Evolutionary conservation across 306 rosid species (phyloP).

Genomic region (Dryas octopetala): DNA sequence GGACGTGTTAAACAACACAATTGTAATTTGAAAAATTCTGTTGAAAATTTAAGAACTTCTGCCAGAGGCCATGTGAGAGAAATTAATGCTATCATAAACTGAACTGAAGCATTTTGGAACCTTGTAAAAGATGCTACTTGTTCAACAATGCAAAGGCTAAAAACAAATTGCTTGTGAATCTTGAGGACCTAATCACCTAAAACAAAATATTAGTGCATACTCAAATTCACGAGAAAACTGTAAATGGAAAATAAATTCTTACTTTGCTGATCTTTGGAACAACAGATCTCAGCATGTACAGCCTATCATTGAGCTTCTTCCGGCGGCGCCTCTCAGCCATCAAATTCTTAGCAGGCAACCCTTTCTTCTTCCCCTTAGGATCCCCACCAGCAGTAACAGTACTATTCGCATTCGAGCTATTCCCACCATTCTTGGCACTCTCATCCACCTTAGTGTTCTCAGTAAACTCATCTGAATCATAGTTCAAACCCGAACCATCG

Average conservation of each 20-base stretch:
- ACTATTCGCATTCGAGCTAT: conserved; percentile 49
- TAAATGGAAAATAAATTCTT: conserved; percentile 19
- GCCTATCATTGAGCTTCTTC: conserved; percentile 94
- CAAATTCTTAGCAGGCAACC: conserved; percentile 85
- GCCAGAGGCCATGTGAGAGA: background rate
- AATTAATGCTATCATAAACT: background rate
- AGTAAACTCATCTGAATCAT: conserved; percentile 71
- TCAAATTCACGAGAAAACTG: background rate
- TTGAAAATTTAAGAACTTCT: background rate
- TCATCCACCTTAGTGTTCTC: conserved; percentile 49
- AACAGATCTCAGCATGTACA: conserved; percentile 96
- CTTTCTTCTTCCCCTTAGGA: conserved; percentile 91
- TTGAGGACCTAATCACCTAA: conserved; percentile 11
- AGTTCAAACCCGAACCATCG: conserved; percentile 58
- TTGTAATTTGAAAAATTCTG: background rate
- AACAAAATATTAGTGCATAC: background rate
- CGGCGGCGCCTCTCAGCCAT: conserved; percentile 99
- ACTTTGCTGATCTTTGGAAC: conserved; percentile 99
- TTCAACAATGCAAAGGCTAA: background rate
- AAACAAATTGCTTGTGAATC: background rate
- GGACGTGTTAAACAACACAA: background rate
- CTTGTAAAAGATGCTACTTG: background rate
- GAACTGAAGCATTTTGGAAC: conserved; percentile 1
- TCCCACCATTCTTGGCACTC: conserved; percentile 44
- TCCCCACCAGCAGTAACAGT: conserved; percentile 50